Conservation (phyloP, 1,139 yeast genomes). For the Suhomyces wounanorum region DNA sequence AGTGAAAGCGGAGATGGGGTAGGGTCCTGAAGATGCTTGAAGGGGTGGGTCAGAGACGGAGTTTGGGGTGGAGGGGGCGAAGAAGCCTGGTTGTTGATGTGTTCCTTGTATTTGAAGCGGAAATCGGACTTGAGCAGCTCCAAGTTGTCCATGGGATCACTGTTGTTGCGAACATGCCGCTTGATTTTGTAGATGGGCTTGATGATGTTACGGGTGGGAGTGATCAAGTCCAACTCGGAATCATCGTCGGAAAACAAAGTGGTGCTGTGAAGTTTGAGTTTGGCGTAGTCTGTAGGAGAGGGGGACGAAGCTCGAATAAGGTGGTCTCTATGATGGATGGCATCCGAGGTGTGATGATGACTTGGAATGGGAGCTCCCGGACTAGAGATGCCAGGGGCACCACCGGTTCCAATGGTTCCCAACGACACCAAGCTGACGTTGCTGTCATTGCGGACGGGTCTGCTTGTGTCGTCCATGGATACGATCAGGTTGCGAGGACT, state of each 20-base stretch:
- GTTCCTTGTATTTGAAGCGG: constrained; percentile 32
- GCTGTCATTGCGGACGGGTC: constrained; percentile 38
- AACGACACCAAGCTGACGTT: constrained; percentile 12
- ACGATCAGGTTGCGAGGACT: constrained; percentile 48
- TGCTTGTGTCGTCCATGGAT: constrained; percentile 38
- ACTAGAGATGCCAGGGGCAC: neutral
- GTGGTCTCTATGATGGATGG: neutral
- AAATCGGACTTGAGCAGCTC: constrained; percentile 29
- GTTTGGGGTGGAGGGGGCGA: constrained; percentile 8
- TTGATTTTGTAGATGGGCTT: constrained; percentile 21
- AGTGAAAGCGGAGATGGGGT: constrained; percentile 29
- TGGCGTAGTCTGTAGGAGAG: constrained; percentile 1
- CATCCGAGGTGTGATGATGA: neutral
- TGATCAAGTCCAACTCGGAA: constrained; percentile 29
- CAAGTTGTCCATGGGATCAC: constrained; percentile 9
- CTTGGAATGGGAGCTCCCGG: neutral
- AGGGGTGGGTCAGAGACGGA: neutral
- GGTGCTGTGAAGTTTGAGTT: constrained; percentile 13
- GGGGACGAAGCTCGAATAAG: neutral
- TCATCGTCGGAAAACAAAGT: constrained; percentile 41
- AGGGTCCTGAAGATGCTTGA: constrained; percentile 16
- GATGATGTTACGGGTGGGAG: constrained; percentile 21
- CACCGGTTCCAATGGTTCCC: neutral
- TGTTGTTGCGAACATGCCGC: constrained; percentile 12
- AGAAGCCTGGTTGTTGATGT: neutral